phyloP scores from a whole-genome alignment of 2,329 filamentous ascomycete genomes.

The Penicillium capsulatum region DNA sequence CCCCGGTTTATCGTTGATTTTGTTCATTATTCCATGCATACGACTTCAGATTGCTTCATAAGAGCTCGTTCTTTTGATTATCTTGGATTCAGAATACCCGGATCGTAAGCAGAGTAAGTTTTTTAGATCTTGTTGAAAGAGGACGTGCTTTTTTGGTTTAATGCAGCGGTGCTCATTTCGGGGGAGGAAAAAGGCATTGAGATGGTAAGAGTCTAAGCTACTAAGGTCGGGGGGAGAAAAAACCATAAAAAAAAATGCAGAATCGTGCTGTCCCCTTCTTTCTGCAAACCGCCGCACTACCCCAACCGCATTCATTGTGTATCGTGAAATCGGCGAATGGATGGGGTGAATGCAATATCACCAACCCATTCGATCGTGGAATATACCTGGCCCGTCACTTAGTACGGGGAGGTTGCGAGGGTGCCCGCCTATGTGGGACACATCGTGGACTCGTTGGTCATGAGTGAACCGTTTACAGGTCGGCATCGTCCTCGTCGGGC shows the following conservation, averaged over 20 bases:
- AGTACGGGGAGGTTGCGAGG: constrained; percentile 4
- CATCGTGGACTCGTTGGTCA: constrained; percentile 12
- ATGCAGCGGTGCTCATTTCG: constrained; percentile 23
- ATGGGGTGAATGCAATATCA: constrained; percentile 22
- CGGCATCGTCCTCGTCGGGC: constrained; percentile 86
- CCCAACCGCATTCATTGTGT: constrained; percentile 36
- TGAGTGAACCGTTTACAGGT: constrained; percentile 39
- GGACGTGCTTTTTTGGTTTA: constrained; percentile 16
- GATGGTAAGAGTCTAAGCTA: constrained; percentile 30
- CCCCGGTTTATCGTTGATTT: too few relatives aligned
- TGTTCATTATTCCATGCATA: too few relatives aligned
- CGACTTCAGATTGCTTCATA: too few relatives aligned
- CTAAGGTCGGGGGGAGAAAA: constrained; percentile 22
- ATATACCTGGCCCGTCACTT: constrained; percentile 7
- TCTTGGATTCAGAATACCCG: too few relatives aligned
- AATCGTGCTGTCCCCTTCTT: constrained; percentile 31
- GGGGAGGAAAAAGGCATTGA: constrained; percentile 23
- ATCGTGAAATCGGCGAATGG: constrained; percentile 32
- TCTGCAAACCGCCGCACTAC: constrained; percentile 27
- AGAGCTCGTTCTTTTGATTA: too few relatives aligned
- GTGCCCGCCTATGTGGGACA: constrained; percentile 12
- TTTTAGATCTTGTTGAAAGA: constrained; percentile 21
- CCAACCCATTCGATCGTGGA: constrained; percentile 16
- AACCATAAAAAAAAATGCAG: constrained; percentile 32
- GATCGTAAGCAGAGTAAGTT: too few relatives aligned